Conservation (phyloP, 768 basidiomycete species). For the Tylopilus intermedius region DNA sequence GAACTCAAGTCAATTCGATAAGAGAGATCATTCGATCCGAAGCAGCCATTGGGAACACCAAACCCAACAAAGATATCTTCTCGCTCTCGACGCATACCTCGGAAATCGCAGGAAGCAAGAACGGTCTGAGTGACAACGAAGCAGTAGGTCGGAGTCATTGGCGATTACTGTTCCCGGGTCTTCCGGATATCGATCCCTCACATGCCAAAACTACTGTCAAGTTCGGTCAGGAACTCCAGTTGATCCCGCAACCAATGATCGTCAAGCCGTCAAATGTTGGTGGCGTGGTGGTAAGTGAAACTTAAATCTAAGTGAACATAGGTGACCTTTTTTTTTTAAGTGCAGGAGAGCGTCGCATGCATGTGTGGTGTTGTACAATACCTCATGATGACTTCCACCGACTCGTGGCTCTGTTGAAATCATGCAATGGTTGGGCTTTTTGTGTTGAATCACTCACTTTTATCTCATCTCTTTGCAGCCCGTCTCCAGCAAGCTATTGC, state of each 20-base stretch:
- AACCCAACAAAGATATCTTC: conserved; percentile 11
- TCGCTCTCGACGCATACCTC: conserved; percentile 14
- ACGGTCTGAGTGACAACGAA: conserved; percentile 12
- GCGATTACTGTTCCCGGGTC: conserved; percentile 37
- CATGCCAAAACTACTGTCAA: conserved; percentile 87
- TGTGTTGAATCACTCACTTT: no score
- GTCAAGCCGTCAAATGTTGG: no score
- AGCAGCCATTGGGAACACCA: not conserved
- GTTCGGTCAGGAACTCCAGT: conserved; percentile 83
- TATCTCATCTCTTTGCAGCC: no score
- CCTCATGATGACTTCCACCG: conserved; percentile 79
- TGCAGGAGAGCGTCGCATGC: conserved; percentile 92
- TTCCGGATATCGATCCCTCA: conserved; percentile 80
- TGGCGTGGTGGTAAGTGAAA: not conserved
- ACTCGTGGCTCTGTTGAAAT: conserved; percentile 42
- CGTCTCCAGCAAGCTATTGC: no score
- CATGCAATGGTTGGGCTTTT: no score
- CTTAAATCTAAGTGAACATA: not conserved
- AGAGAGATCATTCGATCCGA: conserved; percentile 4
- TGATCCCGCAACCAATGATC: conserved; percentile 26
- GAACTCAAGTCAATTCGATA: conserved; percentile 10
- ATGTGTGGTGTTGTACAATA: conserved; percentile 81
- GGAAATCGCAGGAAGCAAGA: conserved; percentile 15
- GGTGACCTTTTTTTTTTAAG: conserved; percentile 32
- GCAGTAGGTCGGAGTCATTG: conserved; percentile 5